These are phyloP conservation scores for Trypanosoma conorhini DNA, from an alignment of 208 protist species.

Conservation along the genomic window DNA sequence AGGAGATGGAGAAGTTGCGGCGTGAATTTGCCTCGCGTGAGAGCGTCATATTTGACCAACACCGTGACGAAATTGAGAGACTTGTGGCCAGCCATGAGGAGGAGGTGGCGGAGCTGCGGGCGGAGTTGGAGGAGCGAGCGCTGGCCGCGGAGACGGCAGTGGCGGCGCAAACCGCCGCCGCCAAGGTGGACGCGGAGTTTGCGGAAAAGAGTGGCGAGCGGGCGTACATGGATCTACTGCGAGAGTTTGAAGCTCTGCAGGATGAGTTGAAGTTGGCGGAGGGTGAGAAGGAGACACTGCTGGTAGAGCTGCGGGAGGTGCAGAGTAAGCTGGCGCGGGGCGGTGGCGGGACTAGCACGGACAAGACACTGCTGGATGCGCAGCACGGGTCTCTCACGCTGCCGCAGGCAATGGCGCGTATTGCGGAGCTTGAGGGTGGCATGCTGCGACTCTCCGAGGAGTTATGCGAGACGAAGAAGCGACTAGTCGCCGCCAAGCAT, in stretches of 20 bases:
- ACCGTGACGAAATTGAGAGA: conserved; percentile 66
- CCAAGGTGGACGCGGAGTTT: not conserved
- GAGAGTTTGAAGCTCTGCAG: conserved; percentile 54
- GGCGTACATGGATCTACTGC: conserved; percentile 58
- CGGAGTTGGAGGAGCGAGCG: conserved; percentile 36
- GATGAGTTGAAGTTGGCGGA: conserved; percentile 24
- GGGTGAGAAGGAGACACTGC: conserved; percentile 28
- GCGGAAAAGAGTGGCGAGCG: conserved; percentile 23
- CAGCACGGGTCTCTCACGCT: conserved; percentile 17
- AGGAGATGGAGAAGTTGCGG: conserved; percentile 40
- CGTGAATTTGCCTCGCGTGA: conserved; percentile 55
- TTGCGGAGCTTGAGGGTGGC: conserved; percentile 34
- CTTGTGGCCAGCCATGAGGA: conserved; percentile 50
- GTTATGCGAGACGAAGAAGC: conserved; percentile 42
- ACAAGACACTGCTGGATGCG: not conserved
- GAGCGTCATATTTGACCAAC: conserved; percentile 49
- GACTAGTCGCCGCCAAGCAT: conserved; percentile 35
- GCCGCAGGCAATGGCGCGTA: conserved; percentile 32
- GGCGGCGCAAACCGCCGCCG: not conserved
- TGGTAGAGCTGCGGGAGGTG: not conserved
- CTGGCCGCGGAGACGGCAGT: conserved; percentile 25
- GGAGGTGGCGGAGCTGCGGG: conserved; percentile 44
- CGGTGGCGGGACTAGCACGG: not conserved
- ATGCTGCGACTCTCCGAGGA: conserved; percentile 38
- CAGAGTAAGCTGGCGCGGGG: not conserved